Evolutionary conservation across 495 filamentous ascomycete species (phyloP).

Genomic region (Poronia punctata): DNA sequence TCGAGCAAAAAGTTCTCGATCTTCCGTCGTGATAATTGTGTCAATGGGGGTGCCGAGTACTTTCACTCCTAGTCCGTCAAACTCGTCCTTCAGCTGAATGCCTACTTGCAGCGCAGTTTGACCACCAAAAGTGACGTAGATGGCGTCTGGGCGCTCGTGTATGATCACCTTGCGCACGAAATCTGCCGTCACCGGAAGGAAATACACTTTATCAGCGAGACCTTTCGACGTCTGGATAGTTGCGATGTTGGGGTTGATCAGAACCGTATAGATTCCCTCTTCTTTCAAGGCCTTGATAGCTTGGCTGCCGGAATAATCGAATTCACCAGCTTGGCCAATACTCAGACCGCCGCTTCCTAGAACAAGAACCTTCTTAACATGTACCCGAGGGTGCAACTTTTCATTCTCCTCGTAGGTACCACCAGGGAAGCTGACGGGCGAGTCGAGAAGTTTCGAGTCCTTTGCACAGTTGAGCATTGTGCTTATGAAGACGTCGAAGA

Average conservation of each 20-base stretch:
- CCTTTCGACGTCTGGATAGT: slow-evolving; percentile 98
- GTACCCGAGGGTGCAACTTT: slow-evolving; percentile 64
- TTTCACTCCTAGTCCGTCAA: slow-evolving; percentile 80
- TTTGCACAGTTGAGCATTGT: slow-evolving; percentile 61
- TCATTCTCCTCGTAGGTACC: slow-evolving; percentile 71
- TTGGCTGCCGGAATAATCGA: slow-evolving; percentile 94
- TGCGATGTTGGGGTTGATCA: slow-evolving; percentile 98
- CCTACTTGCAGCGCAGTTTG: slow-evolving; percentile 93
- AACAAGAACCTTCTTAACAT: slow-evolving; percentile 88
- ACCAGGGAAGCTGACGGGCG: slow-evolving; percentile 78
- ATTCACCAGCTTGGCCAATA: slow-evolving; percentile 96
- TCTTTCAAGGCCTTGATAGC: slow-evolving; percentile 96
- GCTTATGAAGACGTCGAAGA: slow-evolving; percentile 94
- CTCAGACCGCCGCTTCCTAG: slow-evolving; percentile 90
- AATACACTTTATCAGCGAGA: slow-evolving; percentile 95
- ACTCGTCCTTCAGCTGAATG: slow-evolving; percentile 94
- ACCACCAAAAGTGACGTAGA: slow-evolving; percentile 92
- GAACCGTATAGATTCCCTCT: slow-evolving; percentile 85
- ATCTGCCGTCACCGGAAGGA: slow-evolving; percentile 92
- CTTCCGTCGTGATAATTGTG: slow-evolving; percentile 96
- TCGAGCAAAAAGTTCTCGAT: slow-evolving; percentile 91
- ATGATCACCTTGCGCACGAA: slow-evolving; percentile 96
- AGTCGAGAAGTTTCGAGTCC: slow-evolving; percentile 53
- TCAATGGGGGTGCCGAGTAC: slow-evolving; percentile 95
- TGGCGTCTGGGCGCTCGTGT: slow-evolving; percentile 86